phyloP scores from a whole-genome alignment of 805 yeast species.

The Saccharomycopsis fermentans region DNA sequence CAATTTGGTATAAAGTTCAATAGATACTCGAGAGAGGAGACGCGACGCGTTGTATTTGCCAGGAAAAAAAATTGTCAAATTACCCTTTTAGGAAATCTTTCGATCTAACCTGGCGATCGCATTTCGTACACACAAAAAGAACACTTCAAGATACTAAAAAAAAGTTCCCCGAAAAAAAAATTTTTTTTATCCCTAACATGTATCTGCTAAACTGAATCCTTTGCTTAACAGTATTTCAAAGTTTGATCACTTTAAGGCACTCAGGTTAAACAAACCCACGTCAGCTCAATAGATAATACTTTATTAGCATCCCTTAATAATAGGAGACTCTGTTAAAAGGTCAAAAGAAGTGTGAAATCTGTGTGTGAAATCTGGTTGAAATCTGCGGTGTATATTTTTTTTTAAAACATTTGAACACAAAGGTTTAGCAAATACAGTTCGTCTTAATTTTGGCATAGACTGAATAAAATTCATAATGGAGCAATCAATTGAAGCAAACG shows the following conservation, averaged over 20 bases:
- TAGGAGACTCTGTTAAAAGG: too few relatives aligned
- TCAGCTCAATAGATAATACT: too few relatives aligned
- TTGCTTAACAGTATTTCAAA: too few relatives aligned
- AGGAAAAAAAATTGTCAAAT: background rate
- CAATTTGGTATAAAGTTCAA: too few relatives aligned
- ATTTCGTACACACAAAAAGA: background rate
- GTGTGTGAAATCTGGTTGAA: too few relatives aligned
- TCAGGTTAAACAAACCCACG: too few relatives aligned
- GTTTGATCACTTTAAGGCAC: too few relatives aligned
- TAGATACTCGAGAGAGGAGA: background rate
- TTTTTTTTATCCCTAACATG: background rate
- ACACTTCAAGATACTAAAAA: background rate
- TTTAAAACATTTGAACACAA: background rate
- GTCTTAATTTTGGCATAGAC: background rate
- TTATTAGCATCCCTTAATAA: too few relatives aligned
- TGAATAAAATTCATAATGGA: constrained; percentile 3
- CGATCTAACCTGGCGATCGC: background rate
- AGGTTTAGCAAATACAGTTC: background rate
- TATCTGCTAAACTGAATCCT: too few relatives aligned
- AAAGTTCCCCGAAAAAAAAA: background rate
- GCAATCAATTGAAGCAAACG: constrained; percentile 19
- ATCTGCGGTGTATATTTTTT: too few relatives aligned
- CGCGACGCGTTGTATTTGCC: background rate
- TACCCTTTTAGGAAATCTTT: background rate
- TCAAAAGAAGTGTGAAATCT: too few relatives aligned